Evolutionary conservation across 2,329 filamentous ascomycete genomes (phyloP).

Genomic region (Colletotrichum gloeosporioides): DNA sequence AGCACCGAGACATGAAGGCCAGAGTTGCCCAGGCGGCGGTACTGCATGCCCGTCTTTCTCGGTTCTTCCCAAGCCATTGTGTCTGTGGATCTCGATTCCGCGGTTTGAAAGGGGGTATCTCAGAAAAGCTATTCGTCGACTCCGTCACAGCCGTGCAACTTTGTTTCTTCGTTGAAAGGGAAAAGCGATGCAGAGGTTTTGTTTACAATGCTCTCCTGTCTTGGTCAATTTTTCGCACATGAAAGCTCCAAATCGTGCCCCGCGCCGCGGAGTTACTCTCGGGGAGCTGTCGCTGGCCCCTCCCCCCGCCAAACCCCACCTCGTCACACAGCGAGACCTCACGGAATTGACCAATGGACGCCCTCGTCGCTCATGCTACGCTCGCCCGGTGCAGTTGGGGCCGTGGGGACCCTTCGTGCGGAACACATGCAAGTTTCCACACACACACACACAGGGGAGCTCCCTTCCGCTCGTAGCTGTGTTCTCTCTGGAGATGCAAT

Average conservation of each 20-base stretch:
- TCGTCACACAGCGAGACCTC: neutral
- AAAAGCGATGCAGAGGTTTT: neutral
- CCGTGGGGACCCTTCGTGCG: neutral
- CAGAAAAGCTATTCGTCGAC: neutral
- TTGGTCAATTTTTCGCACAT: neutral
- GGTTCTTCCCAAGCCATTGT: conserved; percentile 50
- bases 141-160: neutral
- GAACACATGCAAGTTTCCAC: neutral
- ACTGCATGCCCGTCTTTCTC: conserved; percentile 48
- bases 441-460: neutral
- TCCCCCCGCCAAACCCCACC: conserved; percentile 4
- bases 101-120: neutral
- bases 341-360: conserved; percentile 11
- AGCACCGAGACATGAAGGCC: conserved; percentile 73
- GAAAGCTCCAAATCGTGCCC: conserved; percentile 10
- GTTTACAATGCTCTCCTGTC: neutral
- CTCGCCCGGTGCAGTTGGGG: neutral
- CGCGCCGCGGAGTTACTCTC: conserved; percentile 13
- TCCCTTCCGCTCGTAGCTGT: neutral
- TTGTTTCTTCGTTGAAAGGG: neutral
- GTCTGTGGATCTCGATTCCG: neutral
- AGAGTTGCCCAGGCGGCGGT: conserved; percentile 50
- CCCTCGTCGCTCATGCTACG: neutral
- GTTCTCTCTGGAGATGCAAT: neutral
- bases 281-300: neutral